Base-by-base conservation (phyloP, 345 rosid species). In the Syzygium oleosum region DNA sequence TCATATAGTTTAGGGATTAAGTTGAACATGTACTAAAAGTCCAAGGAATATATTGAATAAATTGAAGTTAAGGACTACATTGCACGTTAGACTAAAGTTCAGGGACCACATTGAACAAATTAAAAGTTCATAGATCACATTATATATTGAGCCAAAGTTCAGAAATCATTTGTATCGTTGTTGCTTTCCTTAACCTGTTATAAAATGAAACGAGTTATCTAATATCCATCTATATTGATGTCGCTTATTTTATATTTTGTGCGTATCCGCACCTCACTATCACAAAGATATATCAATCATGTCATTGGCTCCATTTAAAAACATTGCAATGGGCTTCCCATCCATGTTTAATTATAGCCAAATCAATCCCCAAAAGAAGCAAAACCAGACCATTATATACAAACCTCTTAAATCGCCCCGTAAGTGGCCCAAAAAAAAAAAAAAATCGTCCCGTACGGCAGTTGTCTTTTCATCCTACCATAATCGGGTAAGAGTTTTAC, bases 371-470 rank as follows among this genome's bases (percentile, higher is more conserved):
- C 25, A 56, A 2, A 56, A 12, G 13, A 56, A 56, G n/a, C n/a
- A 56, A 23, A 56, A 23, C 46, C 46, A 43, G 7, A 43, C 17
- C 16, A n/a, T n/a, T 13, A 27, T 61, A 61, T 1, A n/a, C 73
- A 16, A 13, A 0, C n/a, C 19, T 63, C 0, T 63, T 29, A 29
- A 29, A 7, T 9, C 0, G 21, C 77, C 29, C 41, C 5, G n/a
- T 7, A 15, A n/a, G n/a, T n/a, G n/a, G n/a, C n/a, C n/a, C n/a
- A n/a, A n/a, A n/a, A n/a, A n/a, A n/a, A n/a, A n/a, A n/a, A n/a
- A n/a, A n/a, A 29, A 29, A 7, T 9, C 0, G 21, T 41, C 29
- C 41, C 5, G n/a, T 7, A 15, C 4, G 55, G 19, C 55, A 2
- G 8, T 53, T 6, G 5, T 4, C 12, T 34, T 34, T 68, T 34